Evolutionary conservation across 2,329 filamentous ascomycete genomes (phyloP).

Genomic region (Alternaria sp.): DNA sequence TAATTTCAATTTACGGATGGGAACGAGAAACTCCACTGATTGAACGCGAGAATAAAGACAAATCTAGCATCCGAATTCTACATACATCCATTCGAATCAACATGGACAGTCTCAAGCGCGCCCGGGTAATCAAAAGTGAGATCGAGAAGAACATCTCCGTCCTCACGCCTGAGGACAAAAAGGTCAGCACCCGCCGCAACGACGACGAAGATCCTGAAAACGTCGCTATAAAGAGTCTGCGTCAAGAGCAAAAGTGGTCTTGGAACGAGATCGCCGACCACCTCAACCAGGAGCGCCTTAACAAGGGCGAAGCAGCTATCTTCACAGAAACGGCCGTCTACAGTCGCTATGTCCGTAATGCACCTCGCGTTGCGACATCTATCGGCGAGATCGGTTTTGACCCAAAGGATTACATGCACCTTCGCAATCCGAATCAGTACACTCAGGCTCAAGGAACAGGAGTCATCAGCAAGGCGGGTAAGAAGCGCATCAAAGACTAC

Average conservation of each 20-base stretch:
- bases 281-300: conserved; percentile 36
- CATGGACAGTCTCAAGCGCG: conserved; percentile 26
- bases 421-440: conserved; percentile 32
- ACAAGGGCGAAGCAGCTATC: conserved; percentile 21
- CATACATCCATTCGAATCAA: neutral
- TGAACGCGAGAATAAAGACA: neutral
- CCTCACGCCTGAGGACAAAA: conserved; percentile 13
- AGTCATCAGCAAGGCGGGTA: conserved; percentile 22
- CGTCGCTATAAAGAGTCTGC: conserved; percentile 43
- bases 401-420: conserved; percentile 45
- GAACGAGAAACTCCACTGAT: conserved; percentile 11
- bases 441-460: conserved; percentile 5
- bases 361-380: conserved; percentile 30
- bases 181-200: neutral
- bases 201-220: conserved; percentile 43
- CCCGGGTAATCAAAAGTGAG: conserved; percentile 28
- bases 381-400: conserved; percentile 41
- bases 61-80: neutral
- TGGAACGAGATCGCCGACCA: conserved; percentile 41
- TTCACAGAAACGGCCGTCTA: conserved; percentile 48
- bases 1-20: neutral
- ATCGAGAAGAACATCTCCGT: conserved; percentile 22
- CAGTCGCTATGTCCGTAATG: conserved; percentile 46
- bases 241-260: conserved; percentile 28
- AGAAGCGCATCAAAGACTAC: conserved; percentile 35